Evolutionary conservation across 2,329 filamentous ascomycete species (phyloP).

Genomic region (Sporothrix mexicana): DNA sequence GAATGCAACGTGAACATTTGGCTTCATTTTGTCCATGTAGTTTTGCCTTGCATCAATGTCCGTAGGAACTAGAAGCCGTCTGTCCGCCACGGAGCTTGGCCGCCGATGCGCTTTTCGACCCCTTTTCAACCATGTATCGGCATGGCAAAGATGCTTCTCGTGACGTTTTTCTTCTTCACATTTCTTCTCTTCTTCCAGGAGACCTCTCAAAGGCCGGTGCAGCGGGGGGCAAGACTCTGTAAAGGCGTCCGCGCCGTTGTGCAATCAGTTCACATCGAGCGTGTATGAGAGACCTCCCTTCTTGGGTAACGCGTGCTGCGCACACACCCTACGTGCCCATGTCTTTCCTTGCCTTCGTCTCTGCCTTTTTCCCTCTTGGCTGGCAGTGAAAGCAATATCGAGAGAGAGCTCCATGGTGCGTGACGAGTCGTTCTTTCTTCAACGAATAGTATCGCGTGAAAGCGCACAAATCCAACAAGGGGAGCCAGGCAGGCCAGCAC

Average conservation of each 20-base stretch:
- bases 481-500: background rate
- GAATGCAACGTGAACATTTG: slow-evolving; percentile 20
- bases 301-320: background rate
- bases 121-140: slow-evolving; percentile 9
- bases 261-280: background rate
- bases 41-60: background rate
- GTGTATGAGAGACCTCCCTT: background rate
- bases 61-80: slow-evolving; percentile 22
- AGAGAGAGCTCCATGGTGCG: background rate
- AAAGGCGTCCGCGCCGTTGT: background rate
- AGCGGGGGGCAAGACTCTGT: too few relatives aligned
- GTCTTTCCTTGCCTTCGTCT: background rate
- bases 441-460: background rate
- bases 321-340: background rate
- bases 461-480: background rate
- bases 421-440: background rate
- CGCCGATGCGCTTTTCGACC: background rate
- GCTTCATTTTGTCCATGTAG: background rate
- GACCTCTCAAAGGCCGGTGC: too few relatives aligned
- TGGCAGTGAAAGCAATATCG: background rate
- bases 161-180: background rate
- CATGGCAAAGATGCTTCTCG: background rate
- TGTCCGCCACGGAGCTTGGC: slow-evolving; percentile 23
- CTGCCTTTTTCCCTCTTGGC: background rate
- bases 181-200: too few relatives aligned